A percentile compares a stretch with the other conserved stretches of the same genome.
phyloP scores from a whole-genome alignment of 345 rosid species.

The Pistacia integerrima region DNA sequence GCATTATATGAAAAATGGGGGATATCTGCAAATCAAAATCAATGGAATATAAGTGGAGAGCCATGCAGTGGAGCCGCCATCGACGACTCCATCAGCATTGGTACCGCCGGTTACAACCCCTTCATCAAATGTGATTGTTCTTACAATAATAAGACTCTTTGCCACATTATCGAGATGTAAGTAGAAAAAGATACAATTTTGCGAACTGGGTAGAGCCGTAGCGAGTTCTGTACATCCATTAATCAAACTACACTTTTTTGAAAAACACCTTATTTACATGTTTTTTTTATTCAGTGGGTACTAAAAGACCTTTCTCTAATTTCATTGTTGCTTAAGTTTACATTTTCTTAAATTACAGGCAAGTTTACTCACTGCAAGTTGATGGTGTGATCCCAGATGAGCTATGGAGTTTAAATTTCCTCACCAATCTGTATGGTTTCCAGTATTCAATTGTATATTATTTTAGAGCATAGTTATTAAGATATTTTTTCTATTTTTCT shows the following conservation, averaged over 20 bases:
- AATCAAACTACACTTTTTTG: too few relatives aligned
- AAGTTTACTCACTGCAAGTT: slow-evolving; percentile 35
- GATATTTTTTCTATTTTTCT: too few relatives aligned
- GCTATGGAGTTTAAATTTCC: slow-evolving; percentile 48
- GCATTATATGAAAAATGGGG: slow-evolving; percentile 46
- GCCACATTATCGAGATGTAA: slow-evolving; percentile 47
- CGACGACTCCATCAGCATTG: slow-evolving; percentile 11
- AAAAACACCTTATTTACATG: too few relatives aligned
- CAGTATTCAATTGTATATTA: neutral
- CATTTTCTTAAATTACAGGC: slow-evolving; percentile 29
- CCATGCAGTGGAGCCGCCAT: slow-evolving; percentile 49
- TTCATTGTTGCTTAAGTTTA: neutral
- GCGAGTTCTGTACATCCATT: too few relatives aligned
- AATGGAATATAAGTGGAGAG: slow-evolving; percentile 52
- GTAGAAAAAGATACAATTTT: neutral
- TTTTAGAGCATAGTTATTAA: too few relatives aligned
- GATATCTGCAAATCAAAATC: slow-evolving; percentile 18
- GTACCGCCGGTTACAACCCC: slow-evolving; percentile 22
- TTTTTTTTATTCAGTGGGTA: too few relatives aligned
- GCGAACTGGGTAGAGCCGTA: too few relatives aligned
- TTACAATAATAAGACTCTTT: slow-evolving; percentile 30
- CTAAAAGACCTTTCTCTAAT: neutral
- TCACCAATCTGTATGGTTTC: slow-evolving; percentile 44
- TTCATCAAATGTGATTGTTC: slow-evolving; percentile 53
- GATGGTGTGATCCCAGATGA: slow-evolving; percentile 50